A percentile compares a stretch with the other conserved stretches of the same genome.
phyloP scores from a whole-genome alignment of 2,329 filamentous ascomycete species.

The Diaporthe eres region DNA sequence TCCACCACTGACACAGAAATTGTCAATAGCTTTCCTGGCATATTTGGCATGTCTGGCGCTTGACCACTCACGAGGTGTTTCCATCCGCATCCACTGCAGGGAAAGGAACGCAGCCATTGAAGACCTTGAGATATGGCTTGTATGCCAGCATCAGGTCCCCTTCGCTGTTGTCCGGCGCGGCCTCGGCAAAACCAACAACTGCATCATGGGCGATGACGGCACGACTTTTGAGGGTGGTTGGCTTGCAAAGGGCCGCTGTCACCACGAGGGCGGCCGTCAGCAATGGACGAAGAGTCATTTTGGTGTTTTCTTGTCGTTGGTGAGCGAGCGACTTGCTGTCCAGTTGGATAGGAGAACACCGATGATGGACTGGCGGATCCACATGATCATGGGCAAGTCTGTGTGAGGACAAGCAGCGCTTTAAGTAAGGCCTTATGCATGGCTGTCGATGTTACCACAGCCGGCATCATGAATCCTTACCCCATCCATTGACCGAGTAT shows the following conservation, averaged over 20 bases:
- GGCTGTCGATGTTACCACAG: not conserved
- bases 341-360: not conserved
- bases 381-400: not conserved
- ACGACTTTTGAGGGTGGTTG: slow-evolving; percentile 41
- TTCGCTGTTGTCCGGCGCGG: slow-evolving; percentile 60
- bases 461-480: not conserved
- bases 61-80: slow-evolving; percentile 64
- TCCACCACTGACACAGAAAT: slow-evolving; percentile 49
- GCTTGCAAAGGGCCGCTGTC: not conserved
- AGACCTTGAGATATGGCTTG: slow-evolving; percentile 68
- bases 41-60: no score
- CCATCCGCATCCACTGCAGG: slow-evolving; percentile 71
- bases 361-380: not conserved
- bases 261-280: not conserved
- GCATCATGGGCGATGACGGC: slow-evolving; percentile 48
- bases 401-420: no score
- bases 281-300: not conserved
- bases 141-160: slow-evolving; percentile 68
- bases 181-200: slow-evolving; percentile 67
- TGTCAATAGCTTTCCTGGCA: not conserved
- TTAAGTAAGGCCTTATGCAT: not conserved
- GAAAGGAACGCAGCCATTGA: slow-evolving; percentile 74
- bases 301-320: not conserved
- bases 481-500: not conserved
- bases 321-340: not conserved